Evolutionary conservation across 2,329 filamentous ascomycete genomes (phyloP).

Genomic region (Exutisphaerella laricina): DNA sequence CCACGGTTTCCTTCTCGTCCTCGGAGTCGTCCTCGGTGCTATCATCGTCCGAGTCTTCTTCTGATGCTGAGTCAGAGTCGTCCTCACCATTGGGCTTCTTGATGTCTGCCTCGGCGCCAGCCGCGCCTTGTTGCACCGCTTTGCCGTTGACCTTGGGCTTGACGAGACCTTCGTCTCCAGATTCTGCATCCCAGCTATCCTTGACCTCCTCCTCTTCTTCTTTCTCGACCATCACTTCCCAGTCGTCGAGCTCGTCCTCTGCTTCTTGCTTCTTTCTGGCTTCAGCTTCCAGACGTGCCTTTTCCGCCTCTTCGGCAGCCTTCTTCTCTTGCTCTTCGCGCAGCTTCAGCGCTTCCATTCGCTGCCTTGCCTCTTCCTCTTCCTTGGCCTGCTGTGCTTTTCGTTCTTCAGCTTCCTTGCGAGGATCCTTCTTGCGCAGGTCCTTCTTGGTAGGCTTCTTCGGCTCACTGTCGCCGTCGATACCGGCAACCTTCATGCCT

Average conservation of each 20-base stretch:
- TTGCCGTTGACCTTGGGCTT: conserved; percentile 36
- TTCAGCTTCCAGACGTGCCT: conserved; percentile 63
- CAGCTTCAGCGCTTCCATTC: conserved; percentile 49
- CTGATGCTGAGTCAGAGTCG: conserved; percentile 48
- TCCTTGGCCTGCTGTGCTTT: conserved; percentile 38
- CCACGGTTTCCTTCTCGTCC: conserved; percentile 70
- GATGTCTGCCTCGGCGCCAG: conserved; percentile 25
- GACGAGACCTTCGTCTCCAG: conserved; percentile 57
- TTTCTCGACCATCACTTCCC: conserved; percentile 74
- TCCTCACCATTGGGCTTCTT: conserved; percentile 27
- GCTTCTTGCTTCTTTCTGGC: conserved; percentile 58
- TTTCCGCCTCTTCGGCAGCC: conserved; percentile 69
- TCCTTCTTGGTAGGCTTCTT: conserved; percentile 77
- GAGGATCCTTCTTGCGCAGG: conserved; percentile 65
- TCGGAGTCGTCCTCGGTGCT: conserved; percentile 51
- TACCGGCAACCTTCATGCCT: conserved; percentile 54
- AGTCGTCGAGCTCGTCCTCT: conserved; percentile 67
- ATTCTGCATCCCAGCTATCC: conserved; percentile 90
- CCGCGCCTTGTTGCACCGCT: conserved; percentile 26
- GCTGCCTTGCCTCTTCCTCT: conserved; percentile 52
- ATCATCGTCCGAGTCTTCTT: conserved; percentile 47
- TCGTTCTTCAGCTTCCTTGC: conserved; percentile 54
- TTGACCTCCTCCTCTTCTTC: conserved; percentile 68
- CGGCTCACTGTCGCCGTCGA: conserved; percentile 66
- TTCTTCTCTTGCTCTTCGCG: conserved; percentile 66